Evolutionary conservation across 148 eudicot genomes (phyloP), one percentile per base, ranked within the genome.

Genomic region (Fagopyrum homotropicum): DNA sequence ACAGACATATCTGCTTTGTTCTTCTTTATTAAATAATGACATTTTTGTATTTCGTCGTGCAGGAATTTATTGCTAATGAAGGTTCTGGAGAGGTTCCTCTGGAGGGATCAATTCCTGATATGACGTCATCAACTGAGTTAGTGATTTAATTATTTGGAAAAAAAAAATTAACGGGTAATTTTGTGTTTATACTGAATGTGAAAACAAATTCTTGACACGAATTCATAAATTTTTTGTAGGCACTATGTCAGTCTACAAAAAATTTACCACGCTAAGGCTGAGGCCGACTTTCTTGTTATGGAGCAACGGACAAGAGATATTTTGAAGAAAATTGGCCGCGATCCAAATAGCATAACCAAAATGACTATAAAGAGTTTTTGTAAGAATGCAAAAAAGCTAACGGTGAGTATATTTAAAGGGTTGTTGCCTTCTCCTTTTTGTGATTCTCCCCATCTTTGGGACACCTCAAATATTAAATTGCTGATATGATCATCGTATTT

Each of bases 41-140:
- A 48, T 52, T 46, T 29, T 52, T 7, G 55, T 74, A 50, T 59
- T 48, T 49, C 64, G 35, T 54, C 19, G 57, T 79, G 75, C 84
- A 94, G 98, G 97, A 94, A 75, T 94, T 94, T 77, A 87, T 95
- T 75, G 86, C 89, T 77, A 84, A 88, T 76, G 94, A 95, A 86
- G 94, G 97, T 76, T 86, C 83, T 73, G 99, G 97, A 68, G 99
- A 95, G 89, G 85, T 82, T 76, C 97, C 97, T 16, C 89, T 95
- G 64, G 99, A 95, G 85, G 99, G 99, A 81, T 86, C 97, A 75
- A 95, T 95, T 78, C 97, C 99, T 30, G 99, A 95, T 76, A 95
- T 95, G 99, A 95, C 96, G 78, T 89, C 99, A 78, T 92, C 98
- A 26, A 95, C 99, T 6, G 99, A 95, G 99, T 95, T 55, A 86